Evolutionary conservation across 441 rosid species (phyloP).

Genomic region (Brassica hybrid): DNA sequence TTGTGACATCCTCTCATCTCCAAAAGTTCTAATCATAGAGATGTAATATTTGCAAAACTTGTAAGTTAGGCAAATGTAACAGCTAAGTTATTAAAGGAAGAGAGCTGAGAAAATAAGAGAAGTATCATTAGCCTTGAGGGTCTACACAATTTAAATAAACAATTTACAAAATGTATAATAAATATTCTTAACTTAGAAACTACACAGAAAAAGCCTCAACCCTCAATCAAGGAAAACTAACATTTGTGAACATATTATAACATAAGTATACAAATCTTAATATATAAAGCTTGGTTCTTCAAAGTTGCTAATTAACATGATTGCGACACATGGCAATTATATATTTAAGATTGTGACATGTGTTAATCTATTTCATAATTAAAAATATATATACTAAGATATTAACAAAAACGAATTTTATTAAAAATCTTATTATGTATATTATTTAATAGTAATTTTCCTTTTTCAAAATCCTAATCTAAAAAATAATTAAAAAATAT

Average conservation of each 20-base stretch:
- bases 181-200: neutral
- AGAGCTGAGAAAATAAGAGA: neutral
- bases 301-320: no score
- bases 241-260: neutral
- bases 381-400: no score
- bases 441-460: no score
- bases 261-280: neutral
- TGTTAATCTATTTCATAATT: no score
- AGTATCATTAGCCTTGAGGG: neutral
- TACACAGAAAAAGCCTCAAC: neutral
- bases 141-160: neutral
- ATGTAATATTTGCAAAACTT: slow-evolving; percentile 18
- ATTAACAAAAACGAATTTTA: no score
- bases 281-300: no score
- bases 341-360: no score
- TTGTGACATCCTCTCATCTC: slow-evolving; percentile 11
- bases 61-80: neutral
- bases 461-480: no score
- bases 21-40: neutral
- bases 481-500: no score
- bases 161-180: neutral
- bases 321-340: no score
- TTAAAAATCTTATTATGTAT: no score
- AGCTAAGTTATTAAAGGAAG: neutral
- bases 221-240: neutral